Base-by-base conservation (phyloP, 208 protist genomes). In the Acanthamoeba lenticulata region DNA sequence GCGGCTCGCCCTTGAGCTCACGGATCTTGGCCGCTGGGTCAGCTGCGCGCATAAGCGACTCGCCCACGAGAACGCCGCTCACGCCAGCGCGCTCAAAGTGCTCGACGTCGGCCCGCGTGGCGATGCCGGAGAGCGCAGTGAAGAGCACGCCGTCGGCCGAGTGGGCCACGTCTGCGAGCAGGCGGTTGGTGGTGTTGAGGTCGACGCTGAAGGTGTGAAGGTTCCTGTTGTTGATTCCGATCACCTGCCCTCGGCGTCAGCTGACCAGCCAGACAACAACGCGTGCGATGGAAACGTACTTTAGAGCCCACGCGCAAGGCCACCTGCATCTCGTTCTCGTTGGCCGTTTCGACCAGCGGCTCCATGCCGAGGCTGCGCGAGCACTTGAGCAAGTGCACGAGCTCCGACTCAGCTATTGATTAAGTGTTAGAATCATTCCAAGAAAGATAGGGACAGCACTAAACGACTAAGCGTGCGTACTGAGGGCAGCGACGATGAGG, bases 151-250 rank as follows among this genome's bases (percentile, higher is more conserved):
- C 40, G 55, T 57, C 36, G 55, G 62, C 67, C 44, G 60, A 45
- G 1, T 40, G 32, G 45, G 47, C n/a, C 4, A 94, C 38, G 77
- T 92, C 55, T 5, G 42, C 40, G 29, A 89, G 45, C 65, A 86
- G 29, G 65, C 85, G 74, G n/a, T 34, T 79, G 24, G 88, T 95
- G 9, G 94, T 95, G 49, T 52, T 65, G 52, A 92, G 62, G 95
- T 96, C 95, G 32, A 95, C 95, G 44, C 24, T 92, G 42, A 96
- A 97, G 40, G 85, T 94, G 79, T 96, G 94, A 38, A 97, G 94
- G 67, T 97, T 96, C 42, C 97, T 65, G 86, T 97, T 97, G 94
- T 97, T 97, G 86, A 97, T 94, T 72, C 97, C 97, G 57, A 97
- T 96, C 11, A 97, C 94, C 21, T 62, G 21, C 15, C 95, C 60